Evolutionary conservation across 2,329 filamentous ascomycete species (phyloP).

Genomic region (Xylariomycetidae sp.): DNA sequence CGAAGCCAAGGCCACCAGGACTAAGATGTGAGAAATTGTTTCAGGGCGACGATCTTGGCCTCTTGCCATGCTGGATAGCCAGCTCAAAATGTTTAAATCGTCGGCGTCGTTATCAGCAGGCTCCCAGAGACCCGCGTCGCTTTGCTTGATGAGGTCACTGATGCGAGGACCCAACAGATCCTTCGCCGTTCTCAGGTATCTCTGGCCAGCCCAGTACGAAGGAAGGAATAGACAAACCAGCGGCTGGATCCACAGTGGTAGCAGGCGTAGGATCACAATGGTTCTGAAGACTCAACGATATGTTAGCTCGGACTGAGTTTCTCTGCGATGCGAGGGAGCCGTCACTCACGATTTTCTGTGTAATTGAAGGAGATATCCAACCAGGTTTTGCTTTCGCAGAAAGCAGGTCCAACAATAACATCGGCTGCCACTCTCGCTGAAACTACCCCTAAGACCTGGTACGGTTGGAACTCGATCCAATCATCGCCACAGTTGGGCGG

Average conservation of each 20-base stretch:
- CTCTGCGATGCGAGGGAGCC: not conserved
- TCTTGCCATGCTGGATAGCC: conserved; percentile 4
- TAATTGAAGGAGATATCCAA: conserved; percentile 5
- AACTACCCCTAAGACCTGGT: conserved; percentile 2
- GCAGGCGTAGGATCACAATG: conserved; percentile 4
- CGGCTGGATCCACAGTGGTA: conserved; percentile 6
- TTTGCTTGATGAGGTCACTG: conserved; percentile 5
- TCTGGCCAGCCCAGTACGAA: conserved; percentile 9
- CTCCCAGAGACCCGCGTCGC: conserved; percentile 3
- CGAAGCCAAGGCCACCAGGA: conserved; percentile 9
- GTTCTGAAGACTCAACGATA: conserved; percentile 6
- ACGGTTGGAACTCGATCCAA: conserved; percentile 4
- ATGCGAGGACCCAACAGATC: conserved; percentile 6
- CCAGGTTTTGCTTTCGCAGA: conserved; percentile 6
- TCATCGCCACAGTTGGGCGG: too few relatives aligned
- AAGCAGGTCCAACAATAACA: conserved; percentile 5
- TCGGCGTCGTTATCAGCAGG: conserved; percentile 3
- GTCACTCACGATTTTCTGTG: conserved; percentile 6
- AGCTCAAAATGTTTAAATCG: conserved; percentile 9
- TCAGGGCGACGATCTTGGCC: conserved; percentile 4
- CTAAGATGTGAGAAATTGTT: conserved; percentile 3
- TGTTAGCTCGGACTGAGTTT: not conserved
- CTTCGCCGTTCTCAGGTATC: conserved; percentile 1
- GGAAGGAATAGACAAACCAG: conserved; percentile 7
- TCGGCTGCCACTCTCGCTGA: conserved; percentile 2